A percentile compares a stretch with the other conserved stretches of the same genome.
These are phyloP conservation scores for Physcia stellaris DNA, from an alignment of 495 filamentous ascomycete species.

Conservation along the genomic window DNA sequence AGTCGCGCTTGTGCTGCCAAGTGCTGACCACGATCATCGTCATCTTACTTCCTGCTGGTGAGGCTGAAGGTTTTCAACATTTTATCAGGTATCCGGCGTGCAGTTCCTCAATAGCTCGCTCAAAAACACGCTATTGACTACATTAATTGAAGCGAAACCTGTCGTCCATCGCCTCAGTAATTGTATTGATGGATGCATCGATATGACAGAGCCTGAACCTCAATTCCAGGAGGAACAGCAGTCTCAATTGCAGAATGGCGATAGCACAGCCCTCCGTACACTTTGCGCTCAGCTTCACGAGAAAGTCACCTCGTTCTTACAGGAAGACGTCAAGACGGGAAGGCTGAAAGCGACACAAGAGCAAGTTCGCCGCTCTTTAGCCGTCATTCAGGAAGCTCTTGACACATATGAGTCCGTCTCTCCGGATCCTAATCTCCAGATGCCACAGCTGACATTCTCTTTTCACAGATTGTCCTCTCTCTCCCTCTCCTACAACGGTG, in stretches of 20 bases:
- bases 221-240: background rate
- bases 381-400: conserved; percentile 59
- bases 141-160: no score
- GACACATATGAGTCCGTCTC: conserved; percentile 37
- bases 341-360: conserved; percentile 52
- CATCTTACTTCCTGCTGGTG: no score
- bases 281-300: conserved; percentile 48
- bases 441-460: background rate
- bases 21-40: no score
- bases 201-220: no score
- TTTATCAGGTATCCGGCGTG: no score
- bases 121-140: no score
- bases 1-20: no score
- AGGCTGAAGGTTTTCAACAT: no score
- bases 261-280: conserved; percentile 17
- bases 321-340: conserved; percentile 38
- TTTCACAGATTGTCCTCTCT: conserved; percentile 55
- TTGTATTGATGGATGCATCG: no score
- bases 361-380: conserved; percentile 56
- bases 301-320: conserved; percentile 57
- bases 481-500: conserved; percentile 92
- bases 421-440: background rate
- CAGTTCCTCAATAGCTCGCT: no score
- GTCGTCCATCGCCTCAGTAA: no score
- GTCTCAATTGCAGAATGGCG: conserved; percentile 10